Evolutionary conservation across 2,329 filamentous ascomycete genomes (phyloP), one percentile per base, ranked within the genome.

Genomic region (Kalmusia sp.): DNA sequence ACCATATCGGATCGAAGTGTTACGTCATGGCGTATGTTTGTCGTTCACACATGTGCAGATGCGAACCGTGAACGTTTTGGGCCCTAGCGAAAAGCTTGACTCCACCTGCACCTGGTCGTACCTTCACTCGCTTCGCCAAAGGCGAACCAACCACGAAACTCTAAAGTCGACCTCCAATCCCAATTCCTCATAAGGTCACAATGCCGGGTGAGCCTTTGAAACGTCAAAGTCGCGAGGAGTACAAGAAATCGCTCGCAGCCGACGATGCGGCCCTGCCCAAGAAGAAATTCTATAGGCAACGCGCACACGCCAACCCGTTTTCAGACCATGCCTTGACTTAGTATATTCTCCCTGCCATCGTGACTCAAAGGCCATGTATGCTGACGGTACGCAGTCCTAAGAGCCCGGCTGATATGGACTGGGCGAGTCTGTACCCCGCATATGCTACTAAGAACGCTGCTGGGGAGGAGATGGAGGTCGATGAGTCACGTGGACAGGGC

Each of bases 221-320:
- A 55, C 68, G 67, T 64, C 76, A 79, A 58, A 79, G 75, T 65
- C 79, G 80, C 55, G 79, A 81, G 44, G 75, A 80, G 41, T 78
- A 78, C 59, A 75, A 73, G 34, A 70, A 71, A 40, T 63, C 67
- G 2, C 63, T 75, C 12, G 62, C 58, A 22, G 69, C 69, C 48
- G 65, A 69, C 11, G 73, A 76, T 57, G 76, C 85, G 6, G 83
- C 86, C 65, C 78, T 97, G 66, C 95, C 95, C 8, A 89, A 91
- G 77, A 99, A 99, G 82, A 93, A 90, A 79, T 96, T 95, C 79
- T 99, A 96, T 75, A 87, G 95, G 51, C 95, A 99, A 77, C 86
- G 95, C 74, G 95, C 95, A 31, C 95, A 99, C 78, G 95, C 95
- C 58, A 99, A 99, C 79, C 93, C 93, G 6, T 99, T 99, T 78